phyloP scores from a whole-genome alignment of 2,329 filamentous ascomycete species.

The Tolypocladium pustulatum region DNA sequence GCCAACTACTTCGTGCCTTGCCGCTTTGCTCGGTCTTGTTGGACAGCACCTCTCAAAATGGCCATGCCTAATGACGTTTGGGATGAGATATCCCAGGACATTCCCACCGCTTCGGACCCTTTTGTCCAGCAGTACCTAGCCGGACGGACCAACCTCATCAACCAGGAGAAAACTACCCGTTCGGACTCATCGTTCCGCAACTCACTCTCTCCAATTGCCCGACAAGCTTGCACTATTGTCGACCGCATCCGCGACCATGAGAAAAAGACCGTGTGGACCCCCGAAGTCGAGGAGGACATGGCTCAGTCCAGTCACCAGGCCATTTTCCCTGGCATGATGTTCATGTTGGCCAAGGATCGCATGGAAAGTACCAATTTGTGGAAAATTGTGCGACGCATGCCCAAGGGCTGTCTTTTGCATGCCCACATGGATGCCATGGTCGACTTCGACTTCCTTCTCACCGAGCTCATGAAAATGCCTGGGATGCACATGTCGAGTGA shows the following conservation, averaged over 20 bases:
- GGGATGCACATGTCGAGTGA: conserved; percentile 64
- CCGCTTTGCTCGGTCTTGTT: not conserved
- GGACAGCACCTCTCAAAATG: conserved; percentile 14
- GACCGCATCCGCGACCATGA: conserved; percentile 70
- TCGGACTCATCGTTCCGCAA: conserved; percentile 64
- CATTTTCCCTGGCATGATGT: conserved; percentile 88
- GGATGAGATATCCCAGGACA: conserved; percentile 43
- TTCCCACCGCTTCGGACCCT: conserved; percentile 52
- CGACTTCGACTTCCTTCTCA: conserved; percentile 70
- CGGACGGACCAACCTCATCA: conserved; percentile 65
- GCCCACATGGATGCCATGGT: conserved; percentile 89
- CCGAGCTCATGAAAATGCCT: conserved; percentile 57
- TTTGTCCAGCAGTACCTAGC: conserved; percentile 76
- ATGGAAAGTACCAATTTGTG: conserved; percentile 81
- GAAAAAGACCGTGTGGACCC: conserved; percentile 65
- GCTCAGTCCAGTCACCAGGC: conserved; percentile 51
- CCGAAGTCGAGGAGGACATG: conserved; percentile 58
- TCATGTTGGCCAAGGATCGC: conserved; percentile 70
- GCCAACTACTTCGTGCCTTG: not conserved
- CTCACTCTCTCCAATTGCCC: conserved; percentile 67
- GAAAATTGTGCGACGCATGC: conserved; percentile 76
- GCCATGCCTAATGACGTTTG: conserved; percentile 46
- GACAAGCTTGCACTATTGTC: conserved; percentile 70
- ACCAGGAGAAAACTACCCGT: conserved; percentile 70
- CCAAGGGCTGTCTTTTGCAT: conserved; percentile 79